Evolutionary conservation across 2,329 filamentous ascomycete species (phyloP).

Genomic region (Fusarium sp.): DNA sequence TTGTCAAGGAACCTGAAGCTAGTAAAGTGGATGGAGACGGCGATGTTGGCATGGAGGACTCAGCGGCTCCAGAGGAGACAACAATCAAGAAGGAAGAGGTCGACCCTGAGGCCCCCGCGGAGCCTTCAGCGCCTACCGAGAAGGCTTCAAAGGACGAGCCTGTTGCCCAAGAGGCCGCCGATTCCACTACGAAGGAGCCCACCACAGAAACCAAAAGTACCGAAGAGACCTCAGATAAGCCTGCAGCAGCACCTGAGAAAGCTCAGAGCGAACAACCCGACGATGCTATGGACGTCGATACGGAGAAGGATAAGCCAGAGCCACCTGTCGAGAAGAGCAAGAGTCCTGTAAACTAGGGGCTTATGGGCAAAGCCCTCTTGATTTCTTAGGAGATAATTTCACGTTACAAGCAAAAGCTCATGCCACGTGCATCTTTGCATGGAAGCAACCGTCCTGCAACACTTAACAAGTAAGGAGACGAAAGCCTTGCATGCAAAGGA

Average conservation of each 20-base stretch:
- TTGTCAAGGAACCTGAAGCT: conserved; percentile 27
- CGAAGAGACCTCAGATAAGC: conserved; percentile 33
- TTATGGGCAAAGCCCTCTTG: neutral
- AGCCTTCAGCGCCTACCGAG: conserved; percentile 21
- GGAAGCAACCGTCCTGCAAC: neutral
- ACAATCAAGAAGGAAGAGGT: conserved; percentile 40
- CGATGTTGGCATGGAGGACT: conserved; percentile 61
- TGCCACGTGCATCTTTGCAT: conserved; percentile 10
- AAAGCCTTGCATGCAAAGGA: conserved; percentile 21
- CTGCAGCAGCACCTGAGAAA: conserved; percentile 22
- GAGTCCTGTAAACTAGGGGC: conserved; percentile 35
- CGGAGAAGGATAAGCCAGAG: conserved; percentile 42
- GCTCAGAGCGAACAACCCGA: conserved; percentile 31
- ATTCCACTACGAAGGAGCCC: conserved; percentile 20
- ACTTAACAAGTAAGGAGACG: neutral
- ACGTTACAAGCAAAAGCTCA: conserved; percentile 25
- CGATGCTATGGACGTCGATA: conserved; percentile 50
- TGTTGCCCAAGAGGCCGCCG: conserved; percentile 8
- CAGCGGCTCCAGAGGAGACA: conserved; percentile 39
- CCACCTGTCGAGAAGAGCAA: conserved; percentile 42
- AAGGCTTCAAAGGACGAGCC: conserved; percentile 31
- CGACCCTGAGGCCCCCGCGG: conserved; percentile 30
- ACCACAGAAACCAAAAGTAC: conserved; percentile 25
- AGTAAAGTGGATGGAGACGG: conserved; percentile 57
- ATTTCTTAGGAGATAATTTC: conserved; percentile 25